Base-by-base conservation (phyloP, 176 grass and related monocot genomes). In the Triticum monococcum region DNA sequence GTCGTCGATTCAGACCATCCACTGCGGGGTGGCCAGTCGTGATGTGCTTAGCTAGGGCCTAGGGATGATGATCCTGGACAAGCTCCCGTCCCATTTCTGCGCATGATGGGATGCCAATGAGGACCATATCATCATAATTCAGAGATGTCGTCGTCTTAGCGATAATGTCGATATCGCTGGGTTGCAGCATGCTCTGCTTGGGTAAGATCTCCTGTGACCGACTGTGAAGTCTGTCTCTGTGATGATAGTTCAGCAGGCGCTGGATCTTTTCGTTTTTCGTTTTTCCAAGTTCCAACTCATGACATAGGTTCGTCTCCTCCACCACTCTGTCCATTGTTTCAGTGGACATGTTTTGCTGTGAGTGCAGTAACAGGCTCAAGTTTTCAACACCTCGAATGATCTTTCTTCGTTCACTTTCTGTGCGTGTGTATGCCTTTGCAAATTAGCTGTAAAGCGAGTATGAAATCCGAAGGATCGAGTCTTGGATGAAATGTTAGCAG, bases 1-100 rank as follows among this genome's bases (percentile, higher is more conserved):
- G 89, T 60, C 62, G 7, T 59, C 18, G 86, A 88, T 63, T 35
- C 89, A 37, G 79, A 87, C 35, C 68, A 80, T 94, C 82, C 93
- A 13, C 79, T 92, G 68, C 90, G 87, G 77, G 78, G 68, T 36
- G 59, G 78, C n/a, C 75, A 67, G 52, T 36, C 24, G 13, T 68
- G 61, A 40, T 2, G 35, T 36, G 35, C 35, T 36, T 36, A 36
- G 35, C 35, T 36, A 36, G 35, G 35, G 35, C 5, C 35, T 36
- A 36, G 35, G 35, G 35, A 36, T 36, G 35, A 66, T 2, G 54
- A 82, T 89, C 73, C 68, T 41, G 31, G 64, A 54, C 80, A 88
- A 69, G 54, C 31, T 76, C 5, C 48, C 70, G 62, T 72, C 36
- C 59, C 72, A 77, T 87, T 73, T 64, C 62, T 38, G 78, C 64